Evolutionary conservation across 352 stramenopile species (phyloP).

Genomic region (Phytophthora pseudosyringae): DNA sequence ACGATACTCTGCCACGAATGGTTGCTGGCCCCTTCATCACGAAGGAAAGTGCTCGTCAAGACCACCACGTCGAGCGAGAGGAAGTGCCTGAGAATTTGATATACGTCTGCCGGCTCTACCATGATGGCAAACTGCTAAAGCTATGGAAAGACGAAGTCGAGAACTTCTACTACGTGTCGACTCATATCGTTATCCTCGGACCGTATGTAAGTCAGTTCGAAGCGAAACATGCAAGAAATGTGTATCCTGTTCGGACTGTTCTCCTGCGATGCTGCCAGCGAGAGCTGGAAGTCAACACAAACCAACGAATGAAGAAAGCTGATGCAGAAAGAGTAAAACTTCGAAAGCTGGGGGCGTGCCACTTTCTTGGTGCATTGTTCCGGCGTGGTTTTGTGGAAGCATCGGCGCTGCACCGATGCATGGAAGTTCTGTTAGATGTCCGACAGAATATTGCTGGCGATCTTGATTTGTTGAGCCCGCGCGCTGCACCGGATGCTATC

Average conservation of each 20-base stretch:
- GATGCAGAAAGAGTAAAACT: neutral
- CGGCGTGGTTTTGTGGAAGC: constrained; percentile 6
- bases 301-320: neutral
- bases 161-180: neutral
- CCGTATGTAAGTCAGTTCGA: neutral
- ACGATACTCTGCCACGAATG: neutral
- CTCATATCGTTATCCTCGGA: neutral
- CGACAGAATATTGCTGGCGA: constrained; percentile 4
- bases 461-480: constrained; percentile 1
- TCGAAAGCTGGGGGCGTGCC: constrained; percentile 4
- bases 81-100: no score
- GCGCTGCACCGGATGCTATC: neutral
- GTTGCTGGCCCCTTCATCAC: neutral
- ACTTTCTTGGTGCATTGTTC: constrained; percentile 3
- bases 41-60: no score
- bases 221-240: neutral
- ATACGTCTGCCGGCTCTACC: no score
- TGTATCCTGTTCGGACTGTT: constrained; percentile 3
- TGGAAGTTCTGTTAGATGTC: constrained; percentile 8
- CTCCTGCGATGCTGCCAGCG: neutral
- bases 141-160: neutral
- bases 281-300: neutral
- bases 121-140: neutral
- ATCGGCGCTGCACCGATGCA: constrained; percentile 5
- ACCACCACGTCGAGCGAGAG: no score